Base-by-base conservation (phyloP, 495 filamentous ascomycete species). In the Astrocystis sublimbata region DNA sequence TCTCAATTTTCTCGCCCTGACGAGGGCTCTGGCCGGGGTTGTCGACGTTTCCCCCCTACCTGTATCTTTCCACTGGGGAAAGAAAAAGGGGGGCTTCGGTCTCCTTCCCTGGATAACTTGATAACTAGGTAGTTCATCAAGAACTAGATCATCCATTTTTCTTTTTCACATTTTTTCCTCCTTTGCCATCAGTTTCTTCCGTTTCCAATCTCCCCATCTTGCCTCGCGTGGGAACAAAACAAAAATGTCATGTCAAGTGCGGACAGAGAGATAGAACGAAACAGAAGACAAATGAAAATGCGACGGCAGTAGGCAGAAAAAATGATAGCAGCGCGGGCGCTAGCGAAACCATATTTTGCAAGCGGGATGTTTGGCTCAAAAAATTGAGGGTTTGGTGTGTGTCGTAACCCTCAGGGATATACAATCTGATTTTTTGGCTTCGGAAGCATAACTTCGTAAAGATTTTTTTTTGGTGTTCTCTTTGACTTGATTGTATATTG, bases 1-100 rank as follows among this genome's bases (percentile, higher is more conserved):
- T 76, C 71, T 76, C 73, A 63, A 75, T 75, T 76, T 72, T 75
- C 73, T 72, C 71, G 58, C 72, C 76, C 73, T 70, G 65, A 74
- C 67, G 72, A 71, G 72, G 74, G 71, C 69, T 71, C 70, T 68
- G 74, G 75, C 73, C 72, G 61, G 66, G 65, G 53, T 63, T 58
- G 56, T 57, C 40, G 51, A 60, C 66, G 62, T 70, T 59, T 63
- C 62, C 45, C 43, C 15, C 46, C n/a, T 50, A 6, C 4, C n/a
- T 62, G n/a, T n/a, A n/a, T n/a, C n/a, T n/a, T 23, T 64, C 62
- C 38, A 42, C 49, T 52, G 5, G 33, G 52, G 54, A 45, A 43
- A 60, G 28, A 47, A 30, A 46, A 23, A n/a, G n/a, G n/a, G n/a
- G n/a, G n/a, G n/a, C n/a, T n/a, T n/a, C n/a, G 19, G 33, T 49